Evolutionary conservation across 805 yeast species (phyloP), one percentile per base, ranked within the genome.

Genomic region (Candida ipomoeae): DNA sequence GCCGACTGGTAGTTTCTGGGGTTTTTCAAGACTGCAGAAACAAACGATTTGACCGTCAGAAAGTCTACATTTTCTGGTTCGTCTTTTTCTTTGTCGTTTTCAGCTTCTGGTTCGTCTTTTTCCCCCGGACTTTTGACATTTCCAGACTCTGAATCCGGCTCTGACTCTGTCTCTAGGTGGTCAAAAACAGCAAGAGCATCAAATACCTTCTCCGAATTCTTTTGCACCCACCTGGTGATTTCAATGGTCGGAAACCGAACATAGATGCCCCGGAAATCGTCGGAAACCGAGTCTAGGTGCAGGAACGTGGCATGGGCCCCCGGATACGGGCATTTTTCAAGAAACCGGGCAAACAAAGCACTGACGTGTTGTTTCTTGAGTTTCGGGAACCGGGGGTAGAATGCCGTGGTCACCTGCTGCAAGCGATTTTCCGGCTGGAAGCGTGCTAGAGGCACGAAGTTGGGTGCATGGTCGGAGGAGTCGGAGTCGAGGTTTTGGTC

Each of bases 241-340:
- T 49, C 35, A 6, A 61, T 31, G 10, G 44, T 50, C 6, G 50
- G 53, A 43, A 73, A 65, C 42, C 71, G 64, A 10, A 75, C 57
- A 51, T 66, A 74, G 2, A 74, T 58, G 31, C 73, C 77, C 3
- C 68, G 40, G 31, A 57, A 55, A 26, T 69, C 74, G 48, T 66
- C 64, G 36, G 62, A 67, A 7, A 53, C 49, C 31, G 50, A 54
- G 17, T 52, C 48, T 17, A 70, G 57, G 35, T 59, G 55, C 21
- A 71, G 62, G 77, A 80, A 77, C 17, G 43, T 46, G 54, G 62
- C 74, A 2, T 47, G 6, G 8, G 48, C 50, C 29, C 49, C 40
- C 14, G 20, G n/a, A 2, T 37, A 34, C 13, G 23, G 52, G 39
- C 46, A 51, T 42, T 40, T n/a, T 52, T 32, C 39, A 2, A 64